Base-by-base conservation (phyloP, 805 yeast species). In the Candida methanosorbosa region DNA sequence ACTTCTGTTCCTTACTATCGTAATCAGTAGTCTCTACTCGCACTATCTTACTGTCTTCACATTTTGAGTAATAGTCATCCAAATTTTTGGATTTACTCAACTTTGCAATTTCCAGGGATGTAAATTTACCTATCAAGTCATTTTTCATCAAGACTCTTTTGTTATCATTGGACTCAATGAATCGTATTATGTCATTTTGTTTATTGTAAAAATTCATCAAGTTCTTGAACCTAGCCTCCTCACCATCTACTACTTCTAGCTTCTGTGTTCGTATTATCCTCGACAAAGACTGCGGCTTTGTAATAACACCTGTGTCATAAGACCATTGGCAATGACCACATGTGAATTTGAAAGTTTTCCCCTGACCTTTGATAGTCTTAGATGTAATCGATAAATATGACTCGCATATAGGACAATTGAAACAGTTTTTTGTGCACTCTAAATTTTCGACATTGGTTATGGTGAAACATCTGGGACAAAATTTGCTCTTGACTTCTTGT, bases 281-380 rank as follows among this genome's bases (percentile, higher is more conserved):
- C 5, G 39, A 29, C 27, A 71, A 40, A 6, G 73, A 54, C 32
- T 56, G 63, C 1, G 75, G 75, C 35, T 57, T 65, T 16, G 50
- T 46, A 7, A 68, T 55, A 4, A 59, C 36, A 1, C 54, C 58
- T 1, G 75, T 63, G 14, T 42, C 36, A 37, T 57, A 70, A 0
- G 11, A 20, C 50, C 60, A 71, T 3, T 37, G 30, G 40, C 72
- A 63, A 32, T 36, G 43, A 4, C 43, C 39, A 45, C 78, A 71
- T 12, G 40, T 42, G 35, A 70, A 66, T 7, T 33, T 35, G 38
- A 69, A 70, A 3, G 50, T 35, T 41, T 66, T 68, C 13, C 54
- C 52, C 15, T 38, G 40, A 13, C 41, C 38, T 18, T 38, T 43
- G 12, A 32, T 9, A 42, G 48, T 31, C 27, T 40, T 30, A 1